These are phyloP conservation scores for Ulvella scutata DNA, from an alignment of 139 green algal species.

Conservation along the genomic window DNA sequence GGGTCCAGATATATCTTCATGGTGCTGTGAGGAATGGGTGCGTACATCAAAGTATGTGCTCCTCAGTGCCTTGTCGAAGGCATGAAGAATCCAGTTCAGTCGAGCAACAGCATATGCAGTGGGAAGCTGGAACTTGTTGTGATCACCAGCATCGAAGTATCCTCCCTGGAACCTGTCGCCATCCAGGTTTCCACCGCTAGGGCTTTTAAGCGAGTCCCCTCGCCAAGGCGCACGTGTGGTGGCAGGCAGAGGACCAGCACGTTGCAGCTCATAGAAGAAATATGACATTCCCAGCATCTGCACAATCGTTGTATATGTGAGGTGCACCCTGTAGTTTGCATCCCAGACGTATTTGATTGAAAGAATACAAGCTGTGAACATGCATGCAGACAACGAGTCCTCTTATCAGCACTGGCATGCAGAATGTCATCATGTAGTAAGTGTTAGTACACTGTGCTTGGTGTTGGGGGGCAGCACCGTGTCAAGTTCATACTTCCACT, in stretches of 20 bases:
- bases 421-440: too few relatives aligned
- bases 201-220: conserved; percentile 14
- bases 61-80: background rate
- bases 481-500: background rate
- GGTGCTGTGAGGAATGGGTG: background rate
- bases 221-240: conserved; percentile 26
- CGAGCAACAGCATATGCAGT: background rate
- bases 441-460: too few relatives aligned
- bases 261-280: conserved; percentile 39
- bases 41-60: background rate
- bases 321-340: too few relatives aligned
- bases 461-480: too few relatives aligned
- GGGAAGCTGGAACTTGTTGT: conserved; percentile 40
- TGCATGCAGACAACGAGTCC: too few relatives aligned
- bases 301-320: too few relatives aligned
- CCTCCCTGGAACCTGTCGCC: conserved; percentile 21
- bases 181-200: background rate
- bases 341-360: too few relatives aligned
- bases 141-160: conserved; percentile 44
- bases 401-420: too few relatives aligned
- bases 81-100: background rate
- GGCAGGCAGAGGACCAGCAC: conserved; percentile 19
- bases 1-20: too few relatives aligned
- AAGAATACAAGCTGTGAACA: too few relatives aligned
- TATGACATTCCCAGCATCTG: background rate